Evolutionary conservation across 257 asterid species (phyloP).

Genomic region (Jasminum sambac): DNA sequence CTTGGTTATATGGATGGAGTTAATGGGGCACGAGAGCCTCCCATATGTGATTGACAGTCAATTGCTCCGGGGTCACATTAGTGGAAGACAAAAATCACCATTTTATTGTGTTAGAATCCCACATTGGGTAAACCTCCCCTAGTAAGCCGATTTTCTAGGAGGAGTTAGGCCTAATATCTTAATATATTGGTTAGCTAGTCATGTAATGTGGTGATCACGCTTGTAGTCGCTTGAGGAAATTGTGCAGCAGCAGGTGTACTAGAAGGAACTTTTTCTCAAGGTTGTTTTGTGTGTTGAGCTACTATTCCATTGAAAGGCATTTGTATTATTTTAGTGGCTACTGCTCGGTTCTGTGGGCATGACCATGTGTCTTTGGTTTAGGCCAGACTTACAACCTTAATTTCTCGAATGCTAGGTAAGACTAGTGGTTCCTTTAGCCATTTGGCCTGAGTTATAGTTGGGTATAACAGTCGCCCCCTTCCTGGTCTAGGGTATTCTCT

Average conservation of each 20-base stretch:
- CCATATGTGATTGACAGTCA: not conserved
- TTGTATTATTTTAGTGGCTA: not conserved
- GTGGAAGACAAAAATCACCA: not conserved
- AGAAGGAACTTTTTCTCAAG: not conserved
- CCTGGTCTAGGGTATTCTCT: not conserved
- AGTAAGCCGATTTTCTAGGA: too few relatives aligned
- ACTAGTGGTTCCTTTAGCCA: not conserved
- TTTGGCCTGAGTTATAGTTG: not conserved
- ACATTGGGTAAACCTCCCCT: too few relatives aligned
- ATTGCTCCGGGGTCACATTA: not conserved
- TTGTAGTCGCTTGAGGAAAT: not conserved
- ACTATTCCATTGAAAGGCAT: not conserved
- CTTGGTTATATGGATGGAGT: not conserved
- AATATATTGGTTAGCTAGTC: slow-evolving; percentile 2
- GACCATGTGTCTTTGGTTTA: not conserved
- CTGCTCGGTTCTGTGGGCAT: not conserved
- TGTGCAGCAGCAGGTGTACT: not conserved
- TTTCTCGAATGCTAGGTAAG: not conserved
- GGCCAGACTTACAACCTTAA: not conserved
- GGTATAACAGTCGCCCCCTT: not conserved
- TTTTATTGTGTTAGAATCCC: too few relatives aligned
- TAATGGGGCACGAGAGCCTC: not conserved
- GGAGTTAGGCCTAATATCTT: too few relatives aligned
- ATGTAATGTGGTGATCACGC: not conserved
- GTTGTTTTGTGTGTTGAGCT: not conserved